Percentiles rank a stretch among this genome's conserved stretches.
These are phyloP conservation scores for Filobasidium uniguttulatum DNA, from an alignment of 1,284 basidiomycete genomes.

Conservation along the genomic window DNA sequence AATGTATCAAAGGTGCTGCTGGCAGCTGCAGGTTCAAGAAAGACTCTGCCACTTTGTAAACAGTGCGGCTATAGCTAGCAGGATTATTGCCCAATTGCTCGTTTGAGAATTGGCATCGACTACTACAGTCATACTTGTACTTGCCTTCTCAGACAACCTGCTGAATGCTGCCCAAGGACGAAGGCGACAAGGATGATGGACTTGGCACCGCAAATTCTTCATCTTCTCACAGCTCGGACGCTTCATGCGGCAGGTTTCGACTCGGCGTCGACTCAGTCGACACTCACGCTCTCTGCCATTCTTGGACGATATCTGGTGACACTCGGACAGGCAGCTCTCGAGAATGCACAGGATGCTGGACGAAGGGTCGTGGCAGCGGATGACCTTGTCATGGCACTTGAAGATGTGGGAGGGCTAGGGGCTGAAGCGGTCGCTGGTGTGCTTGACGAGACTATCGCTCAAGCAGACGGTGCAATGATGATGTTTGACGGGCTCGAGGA, in stretches of 20 bases:
- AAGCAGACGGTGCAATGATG: neutral
- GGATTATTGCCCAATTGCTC: too few species aligned
- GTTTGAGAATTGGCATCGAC: too few species aligned
- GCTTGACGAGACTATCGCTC: conserved; percentile 27
- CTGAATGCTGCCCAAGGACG: too few species aligned
- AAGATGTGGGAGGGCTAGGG: conserved; percentile 3
- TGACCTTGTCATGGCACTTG: conserved; percentile 4
- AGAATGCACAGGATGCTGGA: conserved; percentile 7
- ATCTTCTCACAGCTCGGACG: conserved; percentile 4
- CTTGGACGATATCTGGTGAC: conserved; percentile 1
- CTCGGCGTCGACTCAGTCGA: neutral
- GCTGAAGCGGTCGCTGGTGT: conserved; percentile 20
- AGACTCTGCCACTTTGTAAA: too few species aligned
- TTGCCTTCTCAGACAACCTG: too few species aligned
- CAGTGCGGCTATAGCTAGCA: too few species aligned
- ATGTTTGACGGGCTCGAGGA: conserved; percentile 5
- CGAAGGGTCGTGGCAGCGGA: conserved; percentile 1
- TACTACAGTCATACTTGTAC: too few species aligned
- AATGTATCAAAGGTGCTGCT: too few species aligned
- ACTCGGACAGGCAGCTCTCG: neutral
- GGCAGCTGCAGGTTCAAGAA: too few species aligned
- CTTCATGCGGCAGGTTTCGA: conserved; percentile 9
- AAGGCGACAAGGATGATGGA: too few species aligned
- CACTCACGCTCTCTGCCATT: conserved; percentile 3
- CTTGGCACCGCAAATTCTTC: too few species aligned